Evolutionary conservation across 129 eudicot species (phyloP), one percentile per base, ranked within the genome.

Genomic region (Flaveria bidentis): DNA sequence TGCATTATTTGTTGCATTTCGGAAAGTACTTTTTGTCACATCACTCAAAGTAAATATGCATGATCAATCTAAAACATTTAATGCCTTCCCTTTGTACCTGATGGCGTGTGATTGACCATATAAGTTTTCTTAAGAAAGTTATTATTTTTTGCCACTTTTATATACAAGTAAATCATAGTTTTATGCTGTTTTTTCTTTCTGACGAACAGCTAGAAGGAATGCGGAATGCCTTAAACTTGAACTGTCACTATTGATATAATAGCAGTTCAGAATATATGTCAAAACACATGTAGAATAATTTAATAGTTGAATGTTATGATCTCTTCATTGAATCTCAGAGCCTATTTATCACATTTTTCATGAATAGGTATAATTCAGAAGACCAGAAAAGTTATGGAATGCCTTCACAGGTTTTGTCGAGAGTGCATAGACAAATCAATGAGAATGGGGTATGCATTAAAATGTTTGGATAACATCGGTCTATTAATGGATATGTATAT

Each of bases 331-430:
- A 61, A 12, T 25, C 14, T 13, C 17, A 61, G 28, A 61, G 28
- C 67, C 42, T 33, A 33, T 18, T 73, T 53, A 67, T 47, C 55
- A 30, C 58, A 67, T 14, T 25, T 75, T 71, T 49, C 39, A 71
- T 69, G 51, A 61, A 30, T 77, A 94, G 99, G 97, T 65, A 87
- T 94, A 51, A 94, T 94, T 67, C 83, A 94, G 78, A 94, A 91
- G 89, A 91, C 99, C 33, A 82, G 99, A 82, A 91, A 91, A 22
- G 99, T 94, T 69, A 94, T 94, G 99, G 97, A 89, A 80, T 94
- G 99, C 78, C 87, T 94, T 46, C 99, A 94, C 87, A 96, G 99
- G 26, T 94, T 94, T 82, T 94, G 99, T 86, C 83, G 99, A 73
- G 97, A 91, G 76, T 94, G 99, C 87, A 91, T 94, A 52, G 97